phyloP scores from a whole-genome alignment of 176 grass and related monocot species.

The Calamus simplicifolius region DNA sequence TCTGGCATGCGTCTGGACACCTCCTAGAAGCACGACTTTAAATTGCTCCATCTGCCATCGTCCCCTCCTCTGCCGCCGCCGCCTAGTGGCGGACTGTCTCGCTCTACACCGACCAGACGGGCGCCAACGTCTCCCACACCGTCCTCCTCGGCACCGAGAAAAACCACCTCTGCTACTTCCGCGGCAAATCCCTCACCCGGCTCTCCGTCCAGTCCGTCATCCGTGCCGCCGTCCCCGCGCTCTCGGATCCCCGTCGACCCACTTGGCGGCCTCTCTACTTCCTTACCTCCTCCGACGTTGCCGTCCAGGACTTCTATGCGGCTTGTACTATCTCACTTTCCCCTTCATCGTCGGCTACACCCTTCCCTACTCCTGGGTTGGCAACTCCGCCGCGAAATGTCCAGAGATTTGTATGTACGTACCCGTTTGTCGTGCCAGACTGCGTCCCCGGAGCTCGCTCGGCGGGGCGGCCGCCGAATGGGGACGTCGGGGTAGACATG shows the following conservation, averaged over 20 bases:
- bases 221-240: constrained; percentile 60
- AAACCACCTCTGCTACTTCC: constrained; percentile 47
- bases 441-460: constrained; percentile 31
- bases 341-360: constrained; percentile 88
- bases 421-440: constrained; percentile 75
- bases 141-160: constrained; percentile 61
- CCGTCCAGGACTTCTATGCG: constrained; percentile 85
- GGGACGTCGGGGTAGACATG: constrained; percentile 59
- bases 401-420: constrained; percentile 59
- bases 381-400: constrained; percentile 69
- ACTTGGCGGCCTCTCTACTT: constrained; percentile 65
- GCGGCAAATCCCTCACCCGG: constrained; percentile 37
- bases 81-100: constrained; percentile 82
- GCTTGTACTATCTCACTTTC: constrained; percentile 97
- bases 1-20: constrained; percentile 83
- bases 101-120: constrained; percentile 90
- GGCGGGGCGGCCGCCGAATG: constrained; percentile 61
- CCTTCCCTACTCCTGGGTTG: constrained; percentile 84
- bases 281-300: constrained; percentile 64
- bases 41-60: constrained; percentile 38
- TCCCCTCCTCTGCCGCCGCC: constrained; percentile 34
- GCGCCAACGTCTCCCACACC: constrained; percentile 52
- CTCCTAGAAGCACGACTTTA: constrained; percentile 56
- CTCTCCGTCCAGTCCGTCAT: constrained; percentile 62
- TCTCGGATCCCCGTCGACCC: constrained; percentile 58